A percentile compares a stretch with the other conserved stretches of the same genome.
These are phyloP conservation scores for Saussurea involucrata DNA, from an alignment of 129 eudicot genomes.

Conservation along the genomic window DNA sequence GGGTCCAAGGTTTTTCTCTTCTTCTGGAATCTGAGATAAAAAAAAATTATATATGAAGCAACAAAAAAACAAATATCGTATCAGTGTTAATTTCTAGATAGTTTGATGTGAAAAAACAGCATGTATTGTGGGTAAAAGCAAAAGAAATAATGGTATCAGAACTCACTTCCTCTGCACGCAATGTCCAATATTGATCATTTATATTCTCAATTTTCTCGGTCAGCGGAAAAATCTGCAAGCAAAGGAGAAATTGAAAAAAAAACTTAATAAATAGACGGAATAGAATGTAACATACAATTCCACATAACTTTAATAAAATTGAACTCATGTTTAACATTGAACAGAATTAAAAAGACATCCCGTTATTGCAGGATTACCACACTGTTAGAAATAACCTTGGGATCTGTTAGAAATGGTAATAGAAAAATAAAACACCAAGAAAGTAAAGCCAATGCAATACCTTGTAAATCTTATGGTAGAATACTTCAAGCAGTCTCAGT, in stretches of 20 bases:
- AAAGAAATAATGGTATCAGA: neutral
- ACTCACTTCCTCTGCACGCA: constrained; percentile 89
- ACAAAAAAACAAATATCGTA: no score
- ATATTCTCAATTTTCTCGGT: constrained; percentile 82
- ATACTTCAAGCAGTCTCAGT: constrained; percentile 90
- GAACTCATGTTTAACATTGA: neutral
- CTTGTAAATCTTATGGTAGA: constrained; percentile 96
- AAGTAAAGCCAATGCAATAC: constrained; percentile 26
- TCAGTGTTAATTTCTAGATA: no score
- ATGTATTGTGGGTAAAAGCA: neutral
- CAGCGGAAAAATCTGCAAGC: constrained; percentile 70
- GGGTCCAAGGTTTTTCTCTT: constrained; percentile 77
- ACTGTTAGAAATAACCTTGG: neutral
- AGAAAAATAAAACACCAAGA: neutral
- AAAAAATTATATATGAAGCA: neutral
- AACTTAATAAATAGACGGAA: neutral
- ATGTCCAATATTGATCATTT: constrained; percentile 94
- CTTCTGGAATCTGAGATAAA: constrained; percentile 77
- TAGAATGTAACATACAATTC: neutral
- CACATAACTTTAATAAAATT: neutral
- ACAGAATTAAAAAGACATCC: neutral
- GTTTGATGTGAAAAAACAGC: neutral
- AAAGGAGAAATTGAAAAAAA: neutral
- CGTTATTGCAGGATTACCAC: no score
- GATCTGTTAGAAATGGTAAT: neutral